Percentiles rank a stretch among this genome's conserved stretches.
These are phyloP conservation scores for Lachancea thermotolerans DNA, from an alignment of 805 yeast species.

Conservation along the genomic window DNA sequence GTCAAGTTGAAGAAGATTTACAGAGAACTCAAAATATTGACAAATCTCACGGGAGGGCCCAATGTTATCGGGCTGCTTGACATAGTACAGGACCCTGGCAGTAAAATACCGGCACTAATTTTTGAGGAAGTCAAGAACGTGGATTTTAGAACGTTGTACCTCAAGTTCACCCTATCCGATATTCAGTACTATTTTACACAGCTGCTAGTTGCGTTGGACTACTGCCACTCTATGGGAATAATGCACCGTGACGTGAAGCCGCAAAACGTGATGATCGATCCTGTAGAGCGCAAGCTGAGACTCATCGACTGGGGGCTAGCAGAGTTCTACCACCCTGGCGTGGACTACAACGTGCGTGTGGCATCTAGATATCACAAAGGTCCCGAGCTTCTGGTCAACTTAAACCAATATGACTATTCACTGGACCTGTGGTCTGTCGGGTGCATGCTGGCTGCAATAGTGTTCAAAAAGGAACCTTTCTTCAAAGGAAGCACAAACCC, in stretches of 20 bases:
- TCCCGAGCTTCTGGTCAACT: constrained; percentile 80
- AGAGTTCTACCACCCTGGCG: constrained; percentile 85
- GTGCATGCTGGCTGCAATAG: constrained; percentile 84
- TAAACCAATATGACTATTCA: constrained; percentile 79
- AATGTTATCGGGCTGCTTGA: constrained; percentile 70
- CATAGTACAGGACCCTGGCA: constrained; percentile 79
- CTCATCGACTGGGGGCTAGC: constrained; percentile 95
- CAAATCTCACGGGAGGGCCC: constrained; percentile 79
- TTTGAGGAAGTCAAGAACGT: constrained; percentile 80
- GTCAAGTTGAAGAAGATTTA: constrained; percentile 89
- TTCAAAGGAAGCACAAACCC: constrained; percentile 89
- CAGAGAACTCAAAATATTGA: constrained; percentile 81
- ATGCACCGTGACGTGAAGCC: constrained; percentile 95
- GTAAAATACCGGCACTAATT: constrained; percentile 81
- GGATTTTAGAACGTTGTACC: constrained; percentile 82
- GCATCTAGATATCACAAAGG: constrained; percentile 91
- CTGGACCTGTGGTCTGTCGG: constrained; percentile 89
- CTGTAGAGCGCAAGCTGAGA: constrained; percentile 50
- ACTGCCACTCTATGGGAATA: constrained; percentile 87
- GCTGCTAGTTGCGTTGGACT: constrained; percentile 75
- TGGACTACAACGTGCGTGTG: constrained; percentile 84
- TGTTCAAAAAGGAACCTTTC: constrained; percentile 84
- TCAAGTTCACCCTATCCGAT: constrained; percentile 67
- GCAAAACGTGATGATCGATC: constrained; percentile 91
- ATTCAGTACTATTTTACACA: constrained; percentile 80